These are phyloP conservation scores for Psilocybe tampanensis DNA, from an alignment of 768 basidiomycete species.

Conservation along the genomic window DNA sequence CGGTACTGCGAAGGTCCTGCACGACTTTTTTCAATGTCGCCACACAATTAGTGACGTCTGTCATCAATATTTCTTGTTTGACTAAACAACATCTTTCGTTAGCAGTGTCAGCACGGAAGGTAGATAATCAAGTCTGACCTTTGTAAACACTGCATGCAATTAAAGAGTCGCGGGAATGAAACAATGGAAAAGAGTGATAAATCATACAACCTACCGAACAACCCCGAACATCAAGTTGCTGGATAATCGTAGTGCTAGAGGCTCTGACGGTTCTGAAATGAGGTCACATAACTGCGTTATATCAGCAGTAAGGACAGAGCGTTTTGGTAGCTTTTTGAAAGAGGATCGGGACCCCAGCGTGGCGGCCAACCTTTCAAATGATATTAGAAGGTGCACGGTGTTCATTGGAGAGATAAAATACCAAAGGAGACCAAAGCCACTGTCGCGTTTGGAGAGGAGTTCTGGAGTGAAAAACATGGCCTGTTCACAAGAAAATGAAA, in stretches of 20 bases:
- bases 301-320: constrained; percentile 84
- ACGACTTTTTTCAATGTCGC: constrained; percentile 78
- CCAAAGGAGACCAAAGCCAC: constrained; percentile 90
- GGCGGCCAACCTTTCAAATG: constrained; percentile 75
- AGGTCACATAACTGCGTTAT: constrained; percentile 80
- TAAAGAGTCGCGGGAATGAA: background rate
- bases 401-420: constrained; percentile 23
- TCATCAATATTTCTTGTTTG: constrained; percentile 82
- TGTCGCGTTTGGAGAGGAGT: constrained; percentile 77
- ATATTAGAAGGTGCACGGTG: background rate
- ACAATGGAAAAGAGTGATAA: background rate
- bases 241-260: constrained; percentile 83
- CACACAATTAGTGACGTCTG: constrained; percentile 80
- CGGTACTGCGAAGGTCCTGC: constrained; percentile 56
- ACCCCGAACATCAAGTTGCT: constrained; percentile 91
- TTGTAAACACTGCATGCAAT: constrained; percentile 40
- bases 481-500: background rate
- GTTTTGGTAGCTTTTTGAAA: constrained; percentile 81
- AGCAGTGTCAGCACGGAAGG: background rate
- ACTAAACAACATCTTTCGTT: constrained; percentile 40
- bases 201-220: constrained; percentile 58
- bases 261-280: constrained; percentile 83
- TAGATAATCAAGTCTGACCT: constrained; percentile 29
- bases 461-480: constrained; percentile 89
- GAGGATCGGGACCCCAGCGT: constrained; percentile 88